A percentile compares a stretch with the other conserved stretches of the same genome.
Evolutionary conservation across 352 stramenopile genomes (phyloP).

Genomic region (Globisporangium cylindrosporum): DNA sequence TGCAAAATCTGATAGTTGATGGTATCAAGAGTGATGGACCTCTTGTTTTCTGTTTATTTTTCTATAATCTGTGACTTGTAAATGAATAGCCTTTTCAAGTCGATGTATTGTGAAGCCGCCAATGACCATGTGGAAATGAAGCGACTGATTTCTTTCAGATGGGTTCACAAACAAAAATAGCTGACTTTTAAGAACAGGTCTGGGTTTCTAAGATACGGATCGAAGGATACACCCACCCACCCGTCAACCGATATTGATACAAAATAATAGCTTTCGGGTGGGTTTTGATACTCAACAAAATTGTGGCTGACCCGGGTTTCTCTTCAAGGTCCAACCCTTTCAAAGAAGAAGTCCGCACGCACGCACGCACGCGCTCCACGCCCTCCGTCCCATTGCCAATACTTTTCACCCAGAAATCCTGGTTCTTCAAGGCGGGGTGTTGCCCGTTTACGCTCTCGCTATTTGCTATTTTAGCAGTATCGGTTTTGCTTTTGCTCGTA

Average conservation of each 20-base stretch:
- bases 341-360: neutral
- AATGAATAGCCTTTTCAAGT: constrained; percentile 9
- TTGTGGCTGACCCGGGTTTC: neutral
- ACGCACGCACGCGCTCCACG: neutral
- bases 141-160: constrained; percentile 14
- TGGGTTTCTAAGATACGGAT: neutral
- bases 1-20: constrained; percentile 3
- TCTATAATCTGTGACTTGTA: neutral
- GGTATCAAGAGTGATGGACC: neutral
- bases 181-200: neutral
- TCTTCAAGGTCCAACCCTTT: constrained; percentile 6
- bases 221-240: neutral
- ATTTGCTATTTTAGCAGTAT: constrained; percentile 3
- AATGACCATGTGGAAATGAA: constrained; percentile 1
- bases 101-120: neutral
- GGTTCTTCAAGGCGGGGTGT: neutral
- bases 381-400: neutral
- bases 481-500: constrained; percentile 8
- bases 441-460: neutral
- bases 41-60: neutral
- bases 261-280: neutral
- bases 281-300: neutral
- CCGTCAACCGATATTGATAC: neutral
- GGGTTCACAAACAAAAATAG: constrained; percentile 12
- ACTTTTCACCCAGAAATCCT: too few relatives aligned